Evolutionary conservation across 768 basidiomycete genomes (phyloP).

Genomic region (Glaciozyma martinii): DNA sequence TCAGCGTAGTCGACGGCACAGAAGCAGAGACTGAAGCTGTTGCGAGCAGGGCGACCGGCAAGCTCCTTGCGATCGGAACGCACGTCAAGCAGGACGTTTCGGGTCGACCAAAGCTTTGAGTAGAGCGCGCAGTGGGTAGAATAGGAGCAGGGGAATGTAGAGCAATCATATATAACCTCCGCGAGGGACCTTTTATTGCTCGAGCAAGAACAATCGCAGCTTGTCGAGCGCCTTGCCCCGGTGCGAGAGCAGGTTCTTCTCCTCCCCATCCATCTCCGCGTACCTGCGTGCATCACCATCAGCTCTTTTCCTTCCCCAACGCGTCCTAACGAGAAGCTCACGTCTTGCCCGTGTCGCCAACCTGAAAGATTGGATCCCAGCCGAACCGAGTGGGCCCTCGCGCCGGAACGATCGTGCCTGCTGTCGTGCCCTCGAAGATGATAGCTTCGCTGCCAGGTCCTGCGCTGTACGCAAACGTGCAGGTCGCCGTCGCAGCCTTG

Average conservation of each 20-base stretch:
- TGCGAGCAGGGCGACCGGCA: constrained; percentile 5
- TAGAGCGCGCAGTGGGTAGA: background rate
- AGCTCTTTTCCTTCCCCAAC: background rate
- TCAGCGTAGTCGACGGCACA: background rate
- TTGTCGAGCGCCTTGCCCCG: constrained; percentile 61
- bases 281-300: constrained; percentile 43
- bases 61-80: constrained; percentile 13
- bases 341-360: constrained; percentile 65
- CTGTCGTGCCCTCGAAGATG: constrained; percentile 75
- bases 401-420: constrained; percentile 79
- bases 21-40: background rate
- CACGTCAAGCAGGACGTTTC: constrained; percentile 22
- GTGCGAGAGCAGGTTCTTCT: constrained; percentile 61
- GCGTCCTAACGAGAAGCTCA: constrained; percentile 39
- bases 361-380: constrained; percentile 80
- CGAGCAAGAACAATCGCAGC: constrained; percentile 48
- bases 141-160: background rate
- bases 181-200: constrained; percentile 1
- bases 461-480: constrained; percentile 88
- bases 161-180: background rate
- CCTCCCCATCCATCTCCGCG: constrained; percentile 57
- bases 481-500: constrained; percentile 75
- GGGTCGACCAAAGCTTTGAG: background rate
- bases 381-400: constrained; percentile 72
- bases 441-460: constrained; percentile 73